Base-by-base conservation (phyloP, 208 protist genomes). In the Cochliopodium minus region DNA sequence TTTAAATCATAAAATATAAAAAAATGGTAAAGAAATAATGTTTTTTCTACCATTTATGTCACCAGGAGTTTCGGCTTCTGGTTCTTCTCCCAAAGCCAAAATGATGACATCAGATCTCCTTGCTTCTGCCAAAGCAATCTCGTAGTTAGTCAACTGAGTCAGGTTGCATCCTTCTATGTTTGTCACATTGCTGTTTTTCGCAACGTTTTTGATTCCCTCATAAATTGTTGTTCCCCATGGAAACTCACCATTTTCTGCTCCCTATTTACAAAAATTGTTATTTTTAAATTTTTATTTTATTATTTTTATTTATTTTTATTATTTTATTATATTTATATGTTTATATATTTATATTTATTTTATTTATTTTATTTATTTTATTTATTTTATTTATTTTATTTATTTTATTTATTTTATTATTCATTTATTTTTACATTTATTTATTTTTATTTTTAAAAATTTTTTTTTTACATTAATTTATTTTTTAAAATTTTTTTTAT, bases 321-420 rank as follows among this genome's bases (percentile, higher is more conserved):
- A n/a, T n/a, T n/a, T n/a, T n/a, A n/a, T n/a, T n/a, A n/a, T n/a
- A n/a, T n/a, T n/a, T n/a, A n/a, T n/a, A n/a, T n/a, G n/a, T n/a
- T n/a, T n/a, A n/a, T n/a, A n/a, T n/a, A n/a, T n/a, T 52, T n/a
- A 15, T 52, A 17, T 52, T 17, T 52, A 17, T 52, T n/a, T 40
- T 17, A 46, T n/a, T 52, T 52, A n/a, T 17, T n/a, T 15, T 52
- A 17, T 40, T 17, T 52, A 17, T n/a, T 52, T n/a, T 52, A 17
- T 52, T 52, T n/a, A 46, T n/a, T 52, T n/a, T 52, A n/a, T 52
- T n/a, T 52, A 17, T 52, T n/a, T 52, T n/a, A 46, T 34, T 52
- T 34, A n/a, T 40, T 34, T 17, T 52, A n/a, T 52, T 52, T 34
- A 17, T 17, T 52, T n/a, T 40, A 17, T 52, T n/a, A n/a, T 34